Percentiles rank a stretch among this genome's conserved stretches.
Conservation (phyloP, 495 filamentous ascomycete species). For the Halenospora varia region DNA sequence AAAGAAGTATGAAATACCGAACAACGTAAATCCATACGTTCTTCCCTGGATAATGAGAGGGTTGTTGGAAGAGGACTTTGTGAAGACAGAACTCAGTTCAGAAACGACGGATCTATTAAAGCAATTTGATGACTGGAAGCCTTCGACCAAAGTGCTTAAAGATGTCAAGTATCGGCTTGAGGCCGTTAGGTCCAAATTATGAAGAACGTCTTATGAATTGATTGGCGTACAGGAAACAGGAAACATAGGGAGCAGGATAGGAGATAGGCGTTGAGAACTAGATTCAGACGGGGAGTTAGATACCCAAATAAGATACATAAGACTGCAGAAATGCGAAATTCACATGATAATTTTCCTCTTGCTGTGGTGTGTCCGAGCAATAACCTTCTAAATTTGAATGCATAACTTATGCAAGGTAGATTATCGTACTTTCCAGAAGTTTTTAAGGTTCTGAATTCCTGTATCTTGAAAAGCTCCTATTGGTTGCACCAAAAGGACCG, state of each 20-base stretch:
- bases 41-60: constrained; percentile 94
- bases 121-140: constrained; percentile 94
- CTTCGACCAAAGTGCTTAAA: constrained; percentile 80
- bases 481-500: background rate
- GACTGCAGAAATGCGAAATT: background rate
- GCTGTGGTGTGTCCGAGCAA: too few species aligned
- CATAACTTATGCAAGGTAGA: too few species aligned
- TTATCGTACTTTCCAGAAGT: too few species aligned
- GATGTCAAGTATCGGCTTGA: constrained; percentile 96
- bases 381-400: too few species aligned
- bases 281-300: background rate
- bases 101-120: constrained; percentile 77
- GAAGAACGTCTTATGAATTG: constrained; percentile 7
- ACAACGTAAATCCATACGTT: constrained; percentile 71
- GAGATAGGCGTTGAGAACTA: background rate
- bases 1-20: constrained; percentile 43
- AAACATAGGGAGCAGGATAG: background rate
- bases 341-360: too few species aligned
- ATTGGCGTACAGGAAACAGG: constrained; percentile 1
- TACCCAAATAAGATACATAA: background rate
- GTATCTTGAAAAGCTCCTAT: constrained; percentile 1
- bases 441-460: too few species aligned
- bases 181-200: constrained; percentile 83
- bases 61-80: constrained; percentile 86
- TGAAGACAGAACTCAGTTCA: constrained; percentile 68